phyloP scores from a whole-genome alignment of 1,284 basidiomycete species.

The Amylostereum chailletii region DNA sequence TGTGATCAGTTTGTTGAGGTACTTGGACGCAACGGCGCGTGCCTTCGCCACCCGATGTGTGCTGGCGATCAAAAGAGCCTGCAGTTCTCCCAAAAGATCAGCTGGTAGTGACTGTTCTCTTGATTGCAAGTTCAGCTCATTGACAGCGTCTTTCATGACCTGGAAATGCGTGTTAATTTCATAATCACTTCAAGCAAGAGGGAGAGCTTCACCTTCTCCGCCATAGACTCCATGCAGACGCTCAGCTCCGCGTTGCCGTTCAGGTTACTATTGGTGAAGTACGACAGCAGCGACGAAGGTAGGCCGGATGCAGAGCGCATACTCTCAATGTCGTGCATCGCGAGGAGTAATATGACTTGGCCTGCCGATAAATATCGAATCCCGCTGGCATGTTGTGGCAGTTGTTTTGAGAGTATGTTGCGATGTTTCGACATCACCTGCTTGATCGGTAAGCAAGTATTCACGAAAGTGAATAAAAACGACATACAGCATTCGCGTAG shows the following conservation, averaged over 20 bases:
- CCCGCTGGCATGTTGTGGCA: slow-evolving; percentile 67
- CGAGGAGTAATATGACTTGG: slow-evolving; percentile 82
- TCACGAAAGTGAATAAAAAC: not conserved
- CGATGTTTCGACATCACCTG: slow-evolving; percentile 69
- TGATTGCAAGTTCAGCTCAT: slow-evolving; percentile 64
- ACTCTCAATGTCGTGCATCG: slow-evolving; percentile 86
- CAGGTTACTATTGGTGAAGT: slow-evolving; percentile 85
- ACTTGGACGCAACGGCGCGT: slow-evolving; percentile 76
- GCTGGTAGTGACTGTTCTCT: slow-evolving; percentile 74
- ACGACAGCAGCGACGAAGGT: slow-evolving; percentile 78
- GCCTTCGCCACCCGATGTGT: slow-evolving; percentile 82
- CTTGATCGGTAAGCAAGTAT: not conserved
- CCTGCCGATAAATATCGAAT: slow-evolving; percentile 73
- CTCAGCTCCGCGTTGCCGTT: slow-evolving; percentile 64
- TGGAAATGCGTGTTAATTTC: slow-evolving; percentile 17
- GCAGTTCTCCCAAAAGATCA: slow-evolving; percentile 70
- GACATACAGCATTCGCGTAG: slow-evolving; percentile 65
- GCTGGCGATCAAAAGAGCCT: slow-evolving; percentile 67
- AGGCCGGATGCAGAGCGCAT: slow-evolving; percentile 77
- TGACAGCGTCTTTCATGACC: slow-evolving; percentile 70
- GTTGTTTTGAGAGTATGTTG: slow-evolving; percentile 50
- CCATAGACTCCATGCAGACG: slow-evolving; percentile 78
- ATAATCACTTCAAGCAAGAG: not conserved
- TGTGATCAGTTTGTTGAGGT: slow-evolving; percentile 80
- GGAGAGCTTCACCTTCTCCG: slow-evolving; percentile 59